Percentiles rank a stretch among this genome's conserved stretches.
Conservation (phyloP, 2,329 filamentous ascomycete genomes). For the Sphaerulina populicola region DNA sequence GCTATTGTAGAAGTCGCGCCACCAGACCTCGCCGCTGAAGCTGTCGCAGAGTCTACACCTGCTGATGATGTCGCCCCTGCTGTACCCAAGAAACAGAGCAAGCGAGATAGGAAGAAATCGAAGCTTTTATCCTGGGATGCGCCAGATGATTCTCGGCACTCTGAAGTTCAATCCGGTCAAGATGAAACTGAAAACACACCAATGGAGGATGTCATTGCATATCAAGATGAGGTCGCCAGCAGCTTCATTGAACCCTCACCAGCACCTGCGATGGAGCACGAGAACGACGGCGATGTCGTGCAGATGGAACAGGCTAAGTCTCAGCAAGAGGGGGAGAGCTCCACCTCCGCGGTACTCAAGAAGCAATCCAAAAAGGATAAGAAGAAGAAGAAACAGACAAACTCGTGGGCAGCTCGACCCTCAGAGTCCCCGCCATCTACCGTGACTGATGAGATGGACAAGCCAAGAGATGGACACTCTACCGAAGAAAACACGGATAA, state of each 20-base stretch:
- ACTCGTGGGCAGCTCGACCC: no score
- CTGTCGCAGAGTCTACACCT: neutral
- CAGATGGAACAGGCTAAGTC: neutral
- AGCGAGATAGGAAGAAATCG: constrained; percentile 38
- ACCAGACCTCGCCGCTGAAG: neutral
- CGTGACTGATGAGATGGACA: neutral
- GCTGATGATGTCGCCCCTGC: constrained; percentile 7
- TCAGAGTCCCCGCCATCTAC: no score
- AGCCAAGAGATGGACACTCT: neutral
- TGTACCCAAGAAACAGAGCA: constrained; percentile 27
- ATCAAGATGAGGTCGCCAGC: neutral
- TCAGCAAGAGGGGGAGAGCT: neutral
- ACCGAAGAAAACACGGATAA: no score
- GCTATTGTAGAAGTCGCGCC: neutral
- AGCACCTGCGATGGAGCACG: neutral
- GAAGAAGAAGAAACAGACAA: neutral
- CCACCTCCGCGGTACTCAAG: constrained; percentile 5
- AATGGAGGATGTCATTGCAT: neutral
- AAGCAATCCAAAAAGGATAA: constrained; percentile 22
- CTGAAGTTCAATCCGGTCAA: neutral
- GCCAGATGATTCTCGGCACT: neutral
- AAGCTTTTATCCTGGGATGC: constrained; percentile 1
- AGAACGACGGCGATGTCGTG: neutral
- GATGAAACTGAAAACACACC: neutral
- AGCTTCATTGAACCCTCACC: neutral